Evolutionary conservation across 768 basidiomycete species (phyloP).

Genomic region (Lactifluus volemus): DNA sequence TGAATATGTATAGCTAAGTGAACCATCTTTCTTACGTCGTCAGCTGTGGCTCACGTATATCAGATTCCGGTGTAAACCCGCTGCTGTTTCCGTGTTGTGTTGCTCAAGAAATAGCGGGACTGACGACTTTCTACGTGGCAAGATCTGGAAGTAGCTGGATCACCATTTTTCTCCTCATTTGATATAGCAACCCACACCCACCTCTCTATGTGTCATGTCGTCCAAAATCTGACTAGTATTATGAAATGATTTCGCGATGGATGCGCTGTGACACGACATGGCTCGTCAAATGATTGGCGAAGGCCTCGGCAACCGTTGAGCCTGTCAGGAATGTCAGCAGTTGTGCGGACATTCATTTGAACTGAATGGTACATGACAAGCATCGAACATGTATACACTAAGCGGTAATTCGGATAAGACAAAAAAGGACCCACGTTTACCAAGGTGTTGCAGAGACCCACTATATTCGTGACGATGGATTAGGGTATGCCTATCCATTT

Average conservation of each 20-base stretch:
- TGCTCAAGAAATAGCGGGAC: neutral
- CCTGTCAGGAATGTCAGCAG: neutral
- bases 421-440: neutral
- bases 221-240: neutral
- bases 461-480: neutral
- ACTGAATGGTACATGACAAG: constrained; percentile 2
- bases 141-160: neutral
- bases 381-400: constrained; percentile 12
- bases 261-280: neutral
- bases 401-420: neutral
- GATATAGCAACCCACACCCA: neutral
- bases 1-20: too few species aligned
- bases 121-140: neutral
- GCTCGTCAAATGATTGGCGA: neutral
- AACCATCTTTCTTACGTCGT: neutral
- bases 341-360: neutral
- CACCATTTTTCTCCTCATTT: neutral
- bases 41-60: neutral
- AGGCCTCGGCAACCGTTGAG: constrained; percentile 3
- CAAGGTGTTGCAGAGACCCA: constrained; percentile 3
- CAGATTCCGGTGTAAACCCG: neutral
- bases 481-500: neutral
- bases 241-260: neutral
- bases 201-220: neutral
- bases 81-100: neutral